Conservation (phyloP, 2,329 filamentous ascomycete genomes). For the Ophiognomonia clavigignenti-juglandacearum region DNA sequence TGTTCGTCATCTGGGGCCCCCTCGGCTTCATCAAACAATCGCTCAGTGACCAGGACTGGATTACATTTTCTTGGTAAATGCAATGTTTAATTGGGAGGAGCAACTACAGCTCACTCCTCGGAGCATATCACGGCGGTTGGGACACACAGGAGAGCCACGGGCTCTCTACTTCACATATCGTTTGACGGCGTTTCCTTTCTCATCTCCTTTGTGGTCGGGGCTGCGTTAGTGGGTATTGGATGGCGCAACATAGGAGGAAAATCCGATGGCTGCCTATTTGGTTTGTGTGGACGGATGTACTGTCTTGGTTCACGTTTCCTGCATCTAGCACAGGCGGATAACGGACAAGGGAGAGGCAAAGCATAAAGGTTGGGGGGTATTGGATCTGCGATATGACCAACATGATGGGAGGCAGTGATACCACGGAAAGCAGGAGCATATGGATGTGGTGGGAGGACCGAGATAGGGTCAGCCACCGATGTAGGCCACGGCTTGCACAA, state of each 20-base stretch:
- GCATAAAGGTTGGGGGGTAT: neutral
- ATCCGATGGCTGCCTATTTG: neutral
- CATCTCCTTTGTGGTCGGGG: too few relatives aligned
- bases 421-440: neutral
- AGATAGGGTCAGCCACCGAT: neutral
- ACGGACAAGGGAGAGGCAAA: too few relatives aligned
- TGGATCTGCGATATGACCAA: slow-evolving; percentile 13
- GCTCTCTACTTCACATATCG: slow-evolving; percentile 6
- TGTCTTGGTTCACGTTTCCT: slow-evolving; percentile 9
- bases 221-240: neutral
- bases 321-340: too few relatives aligned
- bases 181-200: neutral
- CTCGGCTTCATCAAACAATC: slow-evolving; percentile 8
- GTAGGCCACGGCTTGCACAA: slow-evolving; percentile 11
- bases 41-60: slow-evolving; percentile 8
- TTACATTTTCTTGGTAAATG: slow-evolving; percentile 22
- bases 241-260: slow-evolving; percentile 5
- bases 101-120: slow-evolving; percentile 9
- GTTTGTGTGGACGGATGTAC: neutral
- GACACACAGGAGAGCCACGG: neutral
- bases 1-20: slow-evolving; percentile 7
- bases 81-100: slow-evolving; percentile 30
- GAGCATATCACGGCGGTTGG: slow-evolving; percentile 7
- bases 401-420: slow-evolving; percentile 6
- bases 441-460: neutral